Evolutionary conservation across 2,329 filamentous ascomycete species (phyloP).

Genomic region (Neofusicoccum laricinum): DNA sequence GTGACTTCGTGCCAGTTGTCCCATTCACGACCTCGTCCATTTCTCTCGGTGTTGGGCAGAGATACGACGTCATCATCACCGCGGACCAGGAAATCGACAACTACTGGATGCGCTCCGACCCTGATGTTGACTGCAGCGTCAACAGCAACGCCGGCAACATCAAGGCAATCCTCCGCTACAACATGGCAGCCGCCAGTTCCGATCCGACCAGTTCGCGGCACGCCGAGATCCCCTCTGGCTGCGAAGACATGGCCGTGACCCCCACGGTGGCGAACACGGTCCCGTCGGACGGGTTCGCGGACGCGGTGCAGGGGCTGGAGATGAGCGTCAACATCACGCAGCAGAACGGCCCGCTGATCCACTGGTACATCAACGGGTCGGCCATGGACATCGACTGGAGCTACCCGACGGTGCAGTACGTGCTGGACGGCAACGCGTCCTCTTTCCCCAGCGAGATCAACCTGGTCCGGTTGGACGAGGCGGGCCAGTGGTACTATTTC

Average conservation of each 20-base stretch:
- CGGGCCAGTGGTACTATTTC: conserved; percentile 45
- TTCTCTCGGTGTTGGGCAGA: conserved; percentile 32
- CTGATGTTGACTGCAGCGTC: background rate
- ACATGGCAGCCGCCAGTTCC: conserved; percentile 27
- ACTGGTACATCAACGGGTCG: conserved; percentile 40
- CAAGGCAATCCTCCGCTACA: conserved; percentile 42
- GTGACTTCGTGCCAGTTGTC: conserved; percentile 35
- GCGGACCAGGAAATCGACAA: conserved; percentile 43
- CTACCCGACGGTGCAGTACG: conserved; percentile 36
- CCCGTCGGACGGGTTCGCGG: background rate
- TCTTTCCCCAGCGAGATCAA: conserved; percentile 18
- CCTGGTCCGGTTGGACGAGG: conserved; percentile 25
- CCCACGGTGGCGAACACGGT: conserved; percentile 24
- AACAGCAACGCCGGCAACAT: conserved; percentile 33
- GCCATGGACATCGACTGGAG: conserved; percentile 36
- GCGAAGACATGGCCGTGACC: conserved; percentile 37
- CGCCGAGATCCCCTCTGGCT: conserved; percentile 34
- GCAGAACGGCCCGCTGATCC: conserved; percentile 27
- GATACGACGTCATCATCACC: conserved; percentile 47
- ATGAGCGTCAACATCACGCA: conserved; percentile 17
- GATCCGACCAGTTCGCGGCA: conserved; percentile 27
- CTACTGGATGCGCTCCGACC: conserved; percentile 43
- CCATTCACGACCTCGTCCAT: conserved; percentile 32
- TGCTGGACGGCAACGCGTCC: conserved; percentile 27
- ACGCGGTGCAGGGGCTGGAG: conserved; percentile 18